Conservation (phyloP, 441 rosid genomes). For the Dalechampia spathulata region DNA sequence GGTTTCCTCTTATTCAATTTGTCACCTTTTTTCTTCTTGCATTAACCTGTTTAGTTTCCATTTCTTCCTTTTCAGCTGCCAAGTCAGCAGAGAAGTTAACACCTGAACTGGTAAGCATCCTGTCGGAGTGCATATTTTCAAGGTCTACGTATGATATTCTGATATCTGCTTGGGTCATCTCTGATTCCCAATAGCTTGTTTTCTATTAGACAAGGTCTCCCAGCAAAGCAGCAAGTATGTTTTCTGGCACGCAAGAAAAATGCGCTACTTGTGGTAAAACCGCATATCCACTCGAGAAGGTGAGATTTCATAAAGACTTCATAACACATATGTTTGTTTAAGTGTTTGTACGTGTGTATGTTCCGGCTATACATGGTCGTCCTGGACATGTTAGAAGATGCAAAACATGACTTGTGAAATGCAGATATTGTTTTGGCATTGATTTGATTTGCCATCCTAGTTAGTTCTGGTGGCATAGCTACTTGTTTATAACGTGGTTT, state of each 20-base stretch:
- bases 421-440: neutral
- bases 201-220: slow-evolving; percentile 84
- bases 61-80: slow-evolving; percentile 54
- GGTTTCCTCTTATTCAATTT: neutral
- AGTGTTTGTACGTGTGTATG: neutral
- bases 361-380: neutral
- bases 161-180: slow-evolving; percentile 6
- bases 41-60: slow-evolving; percentile 19
- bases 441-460: neutral
- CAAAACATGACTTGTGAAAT: too few relatives aligned
- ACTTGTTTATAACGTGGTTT: neutral
- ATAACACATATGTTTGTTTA: too few relatives aligned
- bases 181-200: slow-evolving; percentile 24
- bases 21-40: slow-evolving; percentile 4
- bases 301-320: slow-evolving; percentile 11
- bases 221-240: slow-evolving; percentile 87
- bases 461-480: neutral
- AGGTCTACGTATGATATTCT: neutral
- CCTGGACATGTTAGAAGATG: too few relatives aligned
- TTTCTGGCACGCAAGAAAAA: slow-evolving; percentile 94
- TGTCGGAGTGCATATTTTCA: slow-evolving; percentile 13
- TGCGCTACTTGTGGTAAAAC: slow-evolving; percentile 94
- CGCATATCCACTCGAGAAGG: slow-evolving; percentile 96
- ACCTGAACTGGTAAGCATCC: slow-evolving; percentile 68
- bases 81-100: slow-evolving; percentile 84